phyloP scores from a whole-genome alignment of 148 eudicot genomes.

The Silene uniflora region DNA sequence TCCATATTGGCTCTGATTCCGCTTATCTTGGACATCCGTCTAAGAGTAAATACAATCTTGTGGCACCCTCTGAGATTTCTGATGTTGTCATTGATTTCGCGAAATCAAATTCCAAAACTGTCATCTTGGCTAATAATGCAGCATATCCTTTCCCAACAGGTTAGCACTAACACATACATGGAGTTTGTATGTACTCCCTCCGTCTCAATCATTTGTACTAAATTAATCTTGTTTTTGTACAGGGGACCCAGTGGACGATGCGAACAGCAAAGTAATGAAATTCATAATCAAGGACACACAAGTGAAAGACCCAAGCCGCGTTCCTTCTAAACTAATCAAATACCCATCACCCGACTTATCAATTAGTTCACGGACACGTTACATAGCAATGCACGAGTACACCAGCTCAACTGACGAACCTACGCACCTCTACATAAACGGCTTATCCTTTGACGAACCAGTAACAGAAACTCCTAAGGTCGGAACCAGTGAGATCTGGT shows the following conservation, averaged over 20 bases:
- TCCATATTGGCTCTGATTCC: constrained; percentile 72
- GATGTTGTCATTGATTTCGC: constrained; percentile 77
- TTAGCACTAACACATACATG: background rate
- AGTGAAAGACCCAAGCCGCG: constrained; percentile 26
- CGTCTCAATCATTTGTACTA: too few relatives aligned
- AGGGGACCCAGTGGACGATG: constrained; percentile 62
- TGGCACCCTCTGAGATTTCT: constrained; percentile 78
- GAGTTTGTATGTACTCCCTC: too few relatives aligned
- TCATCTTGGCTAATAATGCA: constrained; percentile 53
- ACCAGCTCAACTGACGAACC: constrained; percentile 55
- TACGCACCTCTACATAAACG: constrained; percentile 66
- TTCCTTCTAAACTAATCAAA: constrained; percentile 41
- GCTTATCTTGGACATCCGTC: constrained; percentile 45
- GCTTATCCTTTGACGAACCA: constrained; percentile 52
- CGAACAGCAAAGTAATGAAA: constrained; percentile 70
- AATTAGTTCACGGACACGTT: constrained; percentile 40
- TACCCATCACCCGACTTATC: constrained; percentile 49
- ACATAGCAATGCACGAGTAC: constrained; percentile 73
- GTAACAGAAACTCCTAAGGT: constrained; percentile 72
- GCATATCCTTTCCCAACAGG: constrained; percentile 71
- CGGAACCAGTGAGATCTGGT: constrained; percentile 72
- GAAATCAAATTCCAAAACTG: constrained; percentile 34
- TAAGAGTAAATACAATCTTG: constrained; percentile 29
- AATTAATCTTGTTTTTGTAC: background rate
- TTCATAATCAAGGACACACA: constrained; percentile 38